These are phyloP conservation scores for Trichoderma sp. DNA, from an alignment of 2,329 filamentous ascomycete species.

Conservation along the genomic window DNA sequence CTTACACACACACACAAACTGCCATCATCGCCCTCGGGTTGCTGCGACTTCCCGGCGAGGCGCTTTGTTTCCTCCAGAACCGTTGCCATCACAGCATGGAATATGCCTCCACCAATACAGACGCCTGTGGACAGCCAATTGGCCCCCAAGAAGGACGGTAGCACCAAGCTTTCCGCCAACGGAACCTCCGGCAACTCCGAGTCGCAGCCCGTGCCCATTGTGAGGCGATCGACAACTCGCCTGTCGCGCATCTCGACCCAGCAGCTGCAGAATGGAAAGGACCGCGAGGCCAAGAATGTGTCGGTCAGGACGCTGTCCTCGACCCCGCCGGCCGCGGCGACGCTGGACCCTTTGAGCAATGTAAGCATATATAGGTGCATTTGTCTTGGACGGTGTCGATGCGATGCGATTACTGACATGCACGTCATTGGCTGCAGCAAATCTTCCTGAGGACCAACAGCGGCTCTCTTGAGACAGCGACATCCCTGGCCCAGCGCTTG, in stretches of 20 bases:
- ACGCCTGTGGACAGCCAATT: slow-evolving; percentile 34
- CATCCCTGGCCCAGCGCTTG: slow-evolving; percentile 57
- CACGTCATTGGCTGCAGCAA: slow-evolving; percentile 35
- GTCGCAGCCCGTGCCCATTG: slow-evolving; percentile 29
- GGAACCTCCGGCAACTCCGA: slow-evolving; percentile 35
- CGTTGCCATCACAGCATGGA: slow-evolving; percentile 38
- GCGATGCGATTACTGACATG: background rate
- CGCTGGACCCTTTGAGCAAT: slow-evolving; percentile 44
- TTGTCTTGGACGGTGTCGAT: background rate
- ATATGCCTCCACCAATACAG: slow-evolving; percentile 39
- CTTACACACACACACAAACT: background rate
- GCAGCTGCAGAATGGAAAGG: slow-evolving; percentile 46
- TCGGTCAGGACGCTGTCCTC: slow-evolving; percentile 33
- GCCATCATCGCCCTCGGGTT: slow-evolving; percentile 12
- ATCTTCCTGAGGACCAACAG: slow-evolving; percentile 44
- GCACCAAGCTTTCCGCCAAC: slow-evolving; percentile 31
- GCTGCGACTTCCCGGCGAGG: slow-evolving; percentile 14
- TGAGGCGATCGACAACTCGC: slow-evolving; percentile 30
- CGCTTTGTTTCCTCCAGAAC: background rate
- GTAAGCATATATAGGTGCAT: slow-evolving; percentile 31
- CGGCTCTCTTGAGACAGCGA: slow-evolving; percentile 33
- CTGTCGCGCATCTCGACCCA: slow-evolving; percentile 64
- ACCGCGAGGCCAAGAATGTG: slow-evolving; percentile 35
- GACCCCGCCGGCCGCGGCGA: slow-evolving; percentile 32
- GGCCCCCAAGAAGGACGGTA: slow-evolving; percentile 32